Conservation (phyloP, 2,329 filamentous ascomycete species). For the Cytospora mali region DNA sequence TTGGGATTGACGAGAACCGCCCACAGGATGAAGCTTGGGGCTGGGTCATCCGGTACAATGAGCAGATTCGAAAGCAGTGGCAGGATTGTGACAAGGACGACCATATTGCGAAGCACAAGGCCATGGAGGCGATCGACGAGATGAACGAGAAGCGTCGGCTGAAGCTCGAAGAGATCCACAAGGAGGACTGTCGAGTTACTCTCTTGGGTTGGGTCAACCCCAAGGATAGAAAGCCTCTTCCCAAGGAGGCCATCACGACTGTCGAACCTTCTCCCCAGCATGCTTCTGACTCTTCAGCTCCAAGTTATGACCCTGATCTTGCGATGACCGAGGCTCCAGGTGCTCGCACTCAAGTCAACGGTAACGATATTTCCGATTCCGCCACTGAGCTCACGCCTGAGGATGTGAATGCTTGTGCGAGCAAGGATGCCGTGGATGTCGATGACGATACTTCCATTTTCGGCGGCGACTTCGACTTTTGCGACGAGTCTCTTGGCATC, state of each 20-base stretch:
- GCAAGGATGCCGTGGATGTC: background rate
- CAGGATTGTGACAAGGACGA: background rate
- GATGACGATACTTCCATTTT: background rate
- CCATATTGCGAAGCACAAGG: background rate
- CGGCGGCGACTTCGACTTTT: background rate
- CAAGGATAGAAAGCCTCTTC: background rate
- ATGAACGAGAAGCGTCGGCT: conserved; percentile 1
- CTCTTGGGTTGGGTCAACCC: background rate
- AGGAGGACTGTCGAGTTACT: conserved; percentile 2
- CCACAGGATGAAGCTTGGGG: conserved; percentile 7
- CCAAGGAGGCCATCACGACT: background rate
- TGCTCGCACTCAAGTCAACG: background rate
- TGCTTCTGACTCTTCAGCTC: background rate
- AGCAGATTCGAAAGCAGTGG: conserved; percentile 11
- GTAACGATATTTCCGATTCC: background rate
- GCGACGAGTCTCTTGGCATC: background rate
- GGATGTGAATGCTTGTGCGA: background rate
- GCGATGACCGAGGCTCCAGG: background rate
- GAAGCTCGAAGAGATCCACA: background rate
- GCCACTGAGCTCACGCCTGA: background rate
- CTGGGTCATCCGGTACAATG: conserved; percentile 1
- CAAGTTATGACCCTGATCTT: background rate
- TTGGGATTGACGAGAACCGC: background rate
- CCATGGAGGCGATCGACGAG: conserved; percentile 7
- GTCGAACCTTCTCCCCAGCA: background rate